Evolutionary conservation across 2,329 filamentous ascomycete species (phyloP).

Genomic region (Fusarium nelsonii): DNA sequence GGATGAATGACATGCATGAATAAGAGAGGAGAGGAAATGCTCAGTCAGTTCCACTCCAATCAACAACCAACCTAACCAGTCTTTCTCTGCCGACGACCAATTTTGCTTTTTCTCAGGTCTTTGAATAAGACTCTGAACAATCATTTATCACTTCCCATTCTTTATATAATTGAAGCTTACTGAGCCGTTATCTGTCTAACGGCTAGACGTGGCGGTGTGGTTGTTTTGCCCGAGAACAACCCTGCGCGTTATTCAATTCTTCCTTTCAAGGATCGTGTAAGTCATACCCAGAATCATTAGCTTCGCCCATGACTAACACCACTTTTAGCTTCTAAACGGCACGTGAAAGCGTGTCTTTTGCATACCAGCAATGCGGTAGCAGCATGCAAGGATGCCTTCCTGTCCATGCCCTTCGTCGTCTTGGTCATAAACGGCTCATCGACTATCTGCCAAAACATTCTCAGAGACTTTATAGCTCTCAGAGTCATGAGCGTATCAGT

Average conservation of each 20-base stretch:
- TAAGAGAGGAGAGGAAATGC: neutral
- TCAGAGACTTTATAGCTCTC: constrained; percentile 41
- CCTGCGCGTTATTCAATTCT: neutral
- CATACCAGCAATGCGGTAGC: constrained; percentile 29
- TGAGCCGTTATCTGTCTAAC: neutral
- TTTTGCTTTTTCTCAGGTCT: neutral
- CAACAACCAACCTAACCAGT: neutral
- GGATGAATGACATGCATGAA: neutral
- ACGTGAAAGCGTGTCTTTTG: neutral
- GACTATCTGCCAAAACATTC: neutral
- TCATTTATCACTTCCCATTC: neutral
- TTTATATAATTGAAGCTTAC: neutral
- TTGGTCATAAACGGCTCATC: constrained; percentile 27
- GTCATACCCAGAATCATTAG: neutral
- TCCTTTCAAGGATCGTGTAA: constrained; percentile 12
- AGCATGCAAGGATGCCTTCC: constrained; percentile 45
- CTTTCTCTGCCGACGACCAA: neutral
- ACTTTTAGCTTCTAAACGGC: neutral
- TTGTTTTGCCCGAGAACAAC: neutral
- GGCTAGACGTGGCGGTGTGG: neutral
- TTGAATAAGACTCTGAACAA: neutral
- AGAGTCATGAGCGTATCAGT: constrained; percentile 56
- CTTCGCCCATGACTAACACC: neutral
- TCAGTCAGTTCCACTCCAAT: constrained; percentile 6
- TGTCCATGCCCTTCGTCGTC: constrained; percentile 24